Percentiles rank a stretch among this genome's conserved stretches.
phyloP scores from a whole-genome alignment of 495 filamentous ascomycete genomes.

The Aspergillus heteromorphus region DNA sequence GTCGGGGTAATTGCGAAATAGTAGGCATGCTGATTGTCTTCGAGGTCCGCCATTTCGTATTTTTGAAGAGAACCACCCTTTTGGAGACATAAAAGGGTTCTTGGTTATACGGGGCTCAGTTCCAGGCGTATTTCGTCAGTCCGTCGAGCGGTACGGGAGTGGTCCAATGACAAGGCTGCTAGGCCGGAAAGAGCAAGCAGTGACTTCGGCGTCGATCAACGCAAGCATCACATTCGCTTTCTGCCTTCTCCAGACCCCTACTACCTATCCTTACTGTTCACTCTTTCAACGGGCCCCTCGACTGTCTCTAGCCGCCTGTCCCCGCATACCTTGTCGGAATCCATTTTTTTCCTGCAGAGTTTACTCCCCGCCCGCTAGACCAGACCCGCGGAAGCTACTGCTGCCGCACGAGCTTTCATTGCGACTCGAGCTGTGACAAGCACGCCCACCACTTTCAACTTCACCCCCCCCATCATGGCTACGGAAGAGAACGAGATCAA shows the following conservation, averaged over 20 bases:
- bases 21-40: too few relatives aligned
- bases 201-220: slow-evolving; percentile 23
- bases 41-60: too few relatives aligned
- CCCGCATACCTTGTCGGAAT: slow-evolving; percentile 3
- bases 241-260: slow-evolving; percentile 9
- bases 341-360: slow-evolving; percentile 14
- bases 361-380: slow-evolving; percentile 10
- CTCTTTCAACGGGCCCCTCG: slow-evolving; percentile 1
- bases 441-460: not conserved
- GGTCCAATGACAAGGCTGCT: slow-evolving; percentile 27
- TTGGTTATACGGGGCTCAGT: not conserved
- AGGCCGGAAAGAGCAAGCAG: slow-evolving; percentile 28
- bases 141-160: not conserved
- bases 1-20: too few relatives aligned
- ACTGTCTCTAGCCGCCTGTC: slow-evolving; percentile 1
- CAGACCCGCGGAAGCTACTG: slow-evolving; percentile 11
- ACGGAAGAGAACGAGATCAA: slow-evolving; percentile 37
- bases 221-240: slow-evolving; percentile 17
- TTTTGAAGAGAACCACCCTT: too few relatives aligned
- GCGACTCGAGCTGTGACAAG: not conserved
- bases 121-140: not conserved
- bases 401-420: slow-evolving; percentile 16
- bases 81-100: too few relatives aligned
- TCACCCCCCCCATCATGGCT: slow-evolving; percentile 17
- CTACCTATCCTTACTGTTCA: slow-evolving; percentile 4